phyloP scores from a whole-genome alignment of 352 stramenopile species.

The Elongisporangium undulatum region DNA sequence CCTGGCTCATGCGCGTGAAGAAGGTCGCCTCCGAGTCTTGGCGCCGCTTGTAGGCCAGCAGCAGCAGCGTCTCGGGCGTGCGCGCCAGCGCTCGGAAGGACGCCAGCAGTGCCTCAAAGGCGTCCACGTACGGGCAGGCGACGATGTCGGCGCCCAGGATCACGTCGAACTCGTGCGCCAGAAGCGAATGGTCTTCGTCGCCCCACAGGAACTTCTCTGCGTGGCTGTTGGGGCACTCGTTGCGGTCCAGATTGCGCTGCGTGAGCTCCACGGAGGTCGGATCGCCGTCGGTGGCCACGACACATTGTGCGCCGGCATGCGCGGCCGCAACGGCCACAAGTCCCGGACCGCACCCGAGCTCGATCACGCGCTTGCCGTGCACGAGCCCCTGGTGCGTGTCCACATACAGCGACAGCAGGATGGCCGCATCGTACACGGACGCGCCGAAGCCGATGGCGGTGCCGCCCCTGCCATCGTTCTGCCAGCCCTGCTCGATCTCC shows the following conservation, averaged over 20 bases:
- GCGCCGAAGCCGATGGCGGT: constrained; percentile 73
- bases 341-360: constrained; percentile 70
- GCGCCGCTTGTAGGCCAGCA: constrained; percentile 79
- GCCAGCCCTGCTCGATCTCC: constrained; percentile 73
- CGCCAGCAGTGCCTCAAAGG: constrained; percentile 55
- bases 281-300: constrained; percentile 76
- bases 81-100: constrained; percentile 43
- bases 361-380: constrained; percentile 49
- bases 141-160: constrained; percentile 81
- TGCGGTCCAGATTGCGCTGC: constrained; percentile 46
- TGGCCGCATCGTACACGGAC: constrained; percentile 76
- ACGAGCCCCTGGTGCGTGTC: constrained; percentile 47
- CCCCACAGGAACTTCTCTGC: constrained; percentile 63
- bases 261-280: constrained; percentile 59
- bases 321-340: constrained; percentile 68
- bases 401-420: constrained; percentile 78
- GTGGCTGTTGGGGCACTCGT: constrained; percentile 17
- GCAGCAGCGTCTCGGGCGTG: constrained; percentile 28
- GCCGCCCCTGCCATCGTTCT: constrained; percentile 65
- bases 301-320: constrained; percentile 31
- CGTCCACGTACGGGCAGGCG: constrained; percentile 70
- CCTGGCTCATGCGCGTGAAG: constrained; percentile 42
- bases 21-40: constrained; percentile 61
- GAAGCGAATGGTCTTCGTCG: constrained; percentile 24
- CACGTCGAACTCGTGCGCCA: constrained; percentile 47